Percentiles rank a stretch among this genome's conserved stretches.
These are phyloP conservation scores for Moesziomyces sp. DNA, from an alignment of 1,284 basidiomycete genomes.

Conservation along the genomic window DNA sequence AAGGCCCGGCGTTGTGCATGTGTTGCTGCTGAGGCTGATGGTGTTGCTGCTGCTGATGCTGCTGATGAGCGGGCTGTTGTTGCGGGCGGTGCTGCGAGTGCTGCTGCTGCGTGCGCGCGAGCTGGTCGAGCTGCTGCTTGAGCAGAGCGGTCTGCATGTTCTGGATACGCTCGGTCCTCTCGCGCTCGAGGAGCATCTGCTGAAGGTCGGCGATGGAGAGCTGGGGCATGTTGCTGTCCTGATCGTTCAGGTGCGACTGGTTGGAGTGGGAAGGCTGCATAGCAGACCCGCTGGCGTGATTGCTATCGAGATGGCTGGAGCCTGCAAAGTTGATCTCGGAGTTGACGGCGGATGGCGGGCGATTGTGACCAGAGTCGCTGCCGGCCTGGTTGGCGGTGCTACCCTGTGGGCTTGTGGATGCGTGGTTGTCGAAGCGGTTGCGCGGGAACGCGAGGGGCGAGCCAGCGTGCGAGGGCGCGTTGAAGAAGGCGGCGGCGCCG, in stretches of 20 bases:
- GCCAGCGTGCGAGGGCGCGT: constrained; percentile 27
- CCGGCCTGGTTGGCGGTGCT: constrained; percentile 4
- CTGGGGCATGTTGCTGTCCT: constrained; percentile 18
- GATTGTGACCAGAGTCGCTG: constrained; percentile 24
- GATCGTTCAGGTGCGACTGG: constrained; percentile 19
- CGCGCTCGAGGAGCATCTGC: constrained; percentile 53
- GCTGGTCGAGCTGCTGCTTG: constrained; percentile 58
- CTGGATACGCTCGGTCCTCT: constrained; percentile 55
- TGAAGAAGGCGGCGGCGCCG: constrained; percentile 9
- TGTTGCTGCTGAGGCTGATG: constrained; percentile 6
- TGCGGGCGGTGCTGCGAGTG: constrained; percentile 12
- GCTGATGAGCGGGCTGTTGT: constrained; percentile 10
- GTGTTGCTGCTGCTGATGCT: constrained; percentile 24
- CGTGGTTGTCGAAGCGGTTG: constrained; percentile 36
- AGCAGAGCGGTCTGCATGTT: constrained; percentile 58
- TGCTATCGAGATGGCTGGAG: constrained; percentile 2
- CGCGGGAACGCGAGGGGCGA: constrained; percentile 28
- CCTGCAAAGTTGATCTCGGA: constrained; percentile 16
- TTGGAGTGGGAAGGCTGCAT: constrained; percentile 18
- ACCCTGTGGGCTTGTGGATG: constrained; percentile 30
- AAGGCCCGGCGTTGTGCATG: constrained; percentile 4
- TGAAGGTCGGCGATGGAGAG: constrained; percentile 51
- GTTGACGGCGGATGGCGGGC: constrained; percentile 14
- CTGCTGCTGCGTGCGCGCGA: constrained; percentile 38
- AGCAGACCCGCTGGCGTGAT: neutral